Percentiles rank a stretch among this genome's conserved stretches.
phyloP scores from a whole-genome alignment of 768 basidiomycete species.

The Suillus placidus region DNA sequence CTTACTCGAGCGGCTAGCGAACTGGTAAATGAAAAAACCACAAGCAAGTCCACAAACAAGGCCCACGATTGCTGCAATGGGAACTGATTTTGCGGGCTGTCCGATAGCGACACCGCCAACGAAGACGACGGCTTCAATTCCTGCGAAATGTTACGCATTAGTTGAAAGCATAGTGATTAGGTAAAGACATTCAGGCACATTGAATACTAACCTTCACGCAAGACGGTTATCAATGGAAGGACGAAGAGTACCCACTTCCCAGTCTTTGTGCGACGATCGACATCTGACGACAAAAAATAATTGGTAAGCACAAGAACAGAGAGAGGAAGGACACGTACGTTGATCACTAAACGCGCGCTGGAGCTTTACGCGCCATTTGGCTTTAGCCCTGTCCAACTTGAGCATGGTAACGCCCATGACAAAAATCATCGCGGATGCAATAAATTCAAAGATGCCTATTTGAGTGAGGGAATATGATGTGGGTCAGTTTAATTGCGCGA shows the following conservation, averaged over 20 bases:
- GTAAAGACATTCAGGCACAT: neutral
- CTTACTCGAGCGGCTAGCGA: conserved; percentile 73
- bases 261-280: conserved; percentile 50
- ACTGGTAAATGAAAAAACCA: conserved; percentile 79
- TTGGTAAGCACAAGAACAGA: neutral
- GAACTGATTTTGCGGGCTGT: conserved; percentile 80
- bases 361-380: conserved; percentile 94
- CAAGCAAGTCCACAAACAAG: conserved; percentile 73
- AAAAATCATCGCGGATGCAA: conserved; percentile 83
- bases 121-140: conserved; percentile 90
- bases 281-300: conserved; percentile 33
- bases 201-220: conserved; percentile 73
- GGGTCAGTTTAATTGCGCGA: neutral
- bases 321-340: conserved; percentile 38
- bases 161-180: neutral
- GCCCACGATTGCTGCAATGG: conserved; percentile 87
- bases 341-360: conserved; percentile 70
- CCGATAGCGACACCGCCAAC: conserved; percentile 92
- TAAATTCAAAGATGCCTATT: conserved; percentile 66
- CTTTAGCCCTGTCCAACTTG: conserved; percentile 90
- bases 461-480: neutral
- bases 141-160: conserved; percentile 32
- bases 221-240: conserved; percentile 87
- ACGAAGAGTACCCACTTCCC: conserved; percentile 89
- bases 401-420: conserved; percentile 95